Evolutionary conservation across 2,329 filamentous ascomycete species (phyloP), one percentile per base, ranked within the genome.

Genomic region (Pseudogymnoascus sp.): DNA sequence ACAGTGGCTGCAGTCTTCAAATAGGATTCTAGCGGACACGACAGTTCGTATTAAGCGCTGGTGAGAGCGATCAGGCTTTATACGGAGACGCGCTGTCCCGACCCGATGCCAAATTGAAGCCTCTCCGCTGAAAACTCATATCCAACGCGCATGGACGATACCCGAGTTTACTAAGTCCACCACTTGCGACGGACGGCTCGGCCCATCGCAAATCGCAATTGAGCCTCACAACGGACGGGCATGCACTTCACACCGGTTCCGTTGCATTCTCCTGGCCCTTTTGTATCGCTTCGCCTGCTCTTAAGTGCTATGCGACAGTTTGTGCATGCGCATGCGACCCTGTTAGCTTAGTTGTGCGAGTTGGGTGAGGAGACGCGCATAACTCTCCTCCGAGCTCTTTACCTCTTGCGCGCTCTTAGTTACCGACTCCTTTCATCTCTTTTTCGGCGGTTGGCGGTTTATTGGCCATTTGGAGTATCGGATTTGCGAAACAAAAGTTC

Each of bases 391-490:
- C n/a, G 11, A 33, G 8, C 49, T 22, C 49, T 55, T 55, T 7
- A 35, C 6, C 28, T 55, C 9, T 22, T 11, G 11, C 49, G 49
- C 49, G 49, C 28, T 33, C 25, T 33, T 22, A 33, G 28, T 55
- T 55, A 22, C 5, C 16, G 28, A 12, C 49, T 22, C 22, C 39
- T 5, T 42, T 55, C 28, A 55, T 55, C 49, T 55, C n/a, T 55
- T 33, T 33, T 33, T 55, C 22, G 12, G n/a, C 23, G 49, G 28
- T 33, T 55, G 49, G 49, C 11, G 49, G 49, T 55, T 55, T 55
- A 55, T 55, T 55, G 49, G 49, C 16, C 49, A 55, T 55, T 55
- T 55, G 49, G 49, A 55, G 49, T 55, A 33, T 55, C 14, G 49
- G 49, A 55, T 55, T 55, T 14, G n/a, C 28, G 49, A 55, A 55